Base-by-base conservation (phyloP, 768 basidiomycete species). In the Hemileccinum rubropunctum region DNA sequence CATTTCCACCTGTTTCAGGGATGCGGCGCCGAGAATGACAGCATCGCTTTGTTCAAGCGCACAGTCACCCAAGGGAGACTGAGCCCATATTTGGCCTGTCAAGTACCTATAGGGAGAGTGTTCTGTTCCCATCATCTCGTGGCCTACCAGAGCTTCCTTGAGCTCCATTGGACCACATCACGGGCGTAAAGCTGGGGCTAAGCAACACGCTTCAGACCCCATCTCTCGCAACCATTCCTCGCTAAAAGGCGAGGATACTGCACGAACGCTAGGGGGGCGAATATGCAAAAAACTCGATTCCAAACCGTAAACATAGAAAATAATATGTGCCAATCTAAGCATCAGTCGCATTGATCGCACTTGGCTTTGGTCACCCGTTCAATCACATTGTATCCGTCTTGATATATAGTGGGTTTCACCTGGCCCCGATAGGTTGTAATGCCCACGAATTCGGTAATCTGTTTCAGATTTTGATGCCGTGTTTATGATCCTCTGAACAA, bases 321-420 rank as follows among this genome's bases (percentile, higher is more conserved):
- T 30, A 75, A 62, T 17, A 53, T 62, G 15, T 42, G 28, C 10
- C 38, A n/a, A 41, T 59, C 40, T 28, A 23, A 42, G 2, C n/a
- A 33, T 40, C 32, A 48, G 17, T 44, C n/a, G 3, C 42, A 39
- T 42, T 23, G 39, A 1, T 18, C 36, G 32, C 17, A 26, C 8
- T n/a, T 17, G 35, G 63, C 61, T 63, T 77, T 73, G 12, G 66
- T 65, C 6, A 53, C 57, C 21, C 77, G 66, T 50, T 73, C 67
- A 13, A 79, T 62, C 6, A 72, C 73, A 57, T 78, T 78, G 58
- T 78, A 79, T 34, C 69, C 56, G 3, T 71, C 73, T 56, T 81
- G 77, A 56, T 80, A 83, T 8, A 73, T 72, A 0, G 70, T 74
- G 1, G 76, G 81, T 60, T 69, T 69, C 60, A 82, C 69, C 67